Percentiles rank a stretch among this genome's conserved stretches.
These are phyloP conservation scores for Penicillium sp. DNA, from an alignment of 2,329 filamentous ascomycete genomes.

Conservation along the genomic window DNA sequence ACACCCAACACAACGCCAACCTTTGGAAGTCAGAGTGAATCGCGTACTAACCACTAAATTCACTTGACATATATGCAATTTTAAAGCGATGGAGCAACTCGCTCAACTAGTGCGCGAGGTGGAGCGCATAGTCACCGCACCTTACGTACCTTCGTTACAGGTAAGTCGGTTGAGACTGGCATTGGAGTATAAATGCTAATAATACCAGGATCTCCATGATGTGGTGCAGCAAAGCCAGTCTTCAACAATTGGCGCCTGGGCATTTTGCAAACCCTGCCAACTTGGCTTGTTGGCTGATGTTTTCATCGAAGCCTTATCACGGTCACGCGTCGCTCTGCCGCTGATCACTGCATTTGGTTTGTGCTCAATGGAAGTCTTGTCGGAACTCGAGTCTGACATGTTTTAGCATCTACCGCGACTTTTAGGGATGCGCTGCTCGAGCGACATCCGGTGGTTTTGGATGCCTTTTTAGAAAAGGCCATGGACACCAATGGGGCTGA, in stretches of 20 bases:
- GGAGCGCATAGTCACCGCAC: slow-evolving; percentile 40
- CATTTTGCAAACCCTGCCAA: slow-evolving; percentile 43
- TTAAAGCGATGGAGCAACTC: slow-evolving; percentile 22
- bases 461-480: slow-evolving; percentile 28
- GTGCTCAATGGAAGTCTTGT: slow-evolving; percentile 4
- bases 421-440: slow-evolving; percentile 30
- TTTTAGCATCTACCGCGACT: slow-evolving; percentile 20
- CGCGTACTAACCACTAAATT: neutral
- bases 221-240: slow-evolving; percentile 25
- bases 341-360: slow-evolving; percentile 45
- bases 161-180: slow-evolving; percentile 26
- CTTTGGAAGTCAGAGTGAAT: neutral
- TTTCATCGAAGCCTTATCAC: slow-evolving; percentile 43
- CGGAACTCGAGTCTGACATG: slow-evolving; percentile 3
- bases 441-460: slow-evolving; percentile 28
- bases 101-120: slow-evolving; percentile 35
- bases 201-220: slow-evolving; percentile 25
- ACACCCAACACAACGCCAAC: neutral
- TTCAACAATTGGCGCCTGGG: slow-evolving; percentile 39
- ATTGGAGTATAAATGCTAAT: slow-evolving; percentile 7
- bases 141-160: slow-evolving; percentile 45
- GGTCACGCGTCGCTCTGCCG: slow-evolving; percentile 44
- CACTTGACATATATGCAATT: neutral
- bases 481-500: slow-evolving; percentile 22
- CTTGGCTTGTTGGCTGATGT: slow-evolving; percentile 39